Evolutionary conservation across 2,329 filamentous ascomycete species (phyloP).

Genomic region (Septoria petroselini): DNA sequence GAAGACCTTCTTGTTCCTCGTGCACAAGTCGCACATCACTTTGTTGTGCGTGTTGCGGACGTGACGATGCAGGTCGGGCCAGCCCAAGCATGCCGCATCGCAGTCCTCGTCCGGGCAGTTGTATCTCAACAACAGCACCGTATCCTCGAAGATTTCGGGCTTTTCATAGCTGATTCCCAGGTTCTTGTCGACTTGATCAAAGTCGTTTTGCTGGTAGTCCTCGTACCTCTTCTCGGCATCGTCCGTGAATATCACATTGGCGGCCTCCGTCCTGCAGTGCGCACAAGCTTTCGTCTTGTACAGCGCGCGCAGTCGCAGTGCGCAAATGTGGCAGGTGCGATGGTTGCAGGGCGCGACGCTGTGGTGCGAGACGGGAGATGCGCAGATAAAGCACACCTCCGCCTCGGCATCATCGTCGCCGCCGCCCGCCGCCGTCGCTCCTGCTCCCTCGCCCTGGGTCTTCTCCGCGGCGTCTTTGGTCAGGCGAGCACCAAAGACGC

Average conservation of each 20-base stretch:
- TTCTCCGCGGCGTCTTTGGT: slow-evolving; percentile 47
- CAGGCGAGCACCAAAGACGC: slow-evolving; percentile 48
- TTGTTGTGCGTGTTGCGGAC: slow-evolving; percentile 79
- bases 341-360: slow-evolving; percentile 94
- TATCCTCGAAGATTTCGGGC: slow-evolving; percentile 86
- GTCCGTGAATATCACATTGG: slow-evolving; percentile 89
- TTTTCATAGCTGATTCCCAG: slow-evolving; percentile 90
- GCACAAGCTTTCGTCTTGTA: slow-evolving; percentile 97
- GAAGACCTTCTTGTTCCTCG: slow-evolving; percentile 94
- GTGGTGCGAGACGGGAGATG: slow-evolving; percentile 81
- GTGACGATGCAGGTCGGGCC: slow-evolving; percentile 76
- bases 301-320: slow-evolving; percentile 81
- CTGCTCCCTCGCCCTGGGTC: slow-evolving; percentile 33
- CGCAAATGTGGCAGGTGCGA: slow-evolving; percentile 93
- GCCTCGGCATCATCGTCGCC: slow-evolving; percentile 41
- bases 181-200: slow-evolving; percentile 75
- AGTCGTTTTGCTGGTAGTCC: slow-evolving; percentile 71
- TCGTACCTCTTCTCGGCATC: slow-evolving; percentile 76
- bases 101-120: slow-evolving; percentile 87
- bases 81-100: slow-evolving; percentile 78
- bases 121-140: slow-evolving; percentile 80
- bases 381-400: slow-evolving; percentile 97
- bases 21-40: slow-evolving; percentile 86
- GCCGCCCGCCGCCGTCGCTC: slow-evolving; percentile 20
- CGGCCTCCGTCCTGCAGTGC: slow-evolving; percentile 80